A percentile compares a stretch with the other conserved stretches of the same genome.
These are phyloP conservation scores for Anisodus acutangulus DNA, from an alignment of 257 asterid species.

Conservation along the genomic window DNA sequence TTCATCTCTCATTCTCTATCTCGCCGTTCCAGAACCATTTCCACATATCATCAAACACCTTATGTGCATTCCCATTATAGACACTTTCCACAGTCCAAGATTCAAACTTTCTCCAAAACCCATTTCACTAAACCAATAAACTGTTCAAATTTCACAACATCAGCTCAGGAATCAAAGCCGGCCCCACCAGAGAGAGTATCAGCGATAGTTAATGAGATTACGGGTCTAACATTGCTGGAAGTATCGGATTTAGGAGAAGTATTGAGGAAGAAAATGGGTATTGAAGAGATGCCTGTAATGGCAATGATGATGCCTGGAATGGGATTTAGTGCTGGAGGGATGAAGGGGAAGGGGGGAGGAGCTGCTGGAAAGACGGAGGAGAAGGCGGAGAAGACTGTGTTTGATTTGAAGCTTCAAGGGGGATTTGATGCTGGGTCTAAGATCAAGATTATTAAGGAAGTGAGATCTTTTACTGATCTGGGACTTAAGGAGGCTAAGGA, in stretches of 20 bases:
- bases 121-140: conserved; percentile 12
- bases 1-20: conserved; percentile 36
- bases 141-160: conserved; percentile 31
- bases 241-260: conserved; percentile 68
- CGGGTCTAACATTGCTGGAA: conserved; percentile 70
- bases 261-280: conserved; percentile 62
- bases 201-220: conserved; percentile 65
- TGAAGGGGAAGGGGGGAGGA: conserved; percentile 55
- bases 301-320: conserved; percentile 84
- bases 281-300: conserved; percentile 86
- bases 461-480: conserved; percentile 77
- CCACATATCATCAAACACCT: conserved; percentile 29
- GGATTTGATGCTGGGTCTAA: conserved; percentile 74
- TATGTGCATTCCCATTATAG: not conserved
- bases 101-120: conserved; percentile 26
- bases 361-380: conserved; percentile 60
- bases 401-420: conserved; percentile 90
- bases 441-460: conserved; percentile 94
- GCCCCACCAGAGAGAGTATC: conserved; percentile 53
- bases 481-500: conserved; percentile 97
- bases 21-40: conserved; percentile 37
- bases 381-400: conserved; percentile 81
- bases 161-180: conserved; percentile 52
- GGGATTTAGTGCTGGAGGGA: conserved; percentile 66
- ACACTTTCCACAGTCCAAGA: not conserved